A percentile compares a stretch with the other conserved stretches of the same genome.
These are phyloP conservation scores for Prillingera fragicola DNA, from an alignment of 1,284 basidiomycete genomes.

Conservation along the genomic window DNA sequence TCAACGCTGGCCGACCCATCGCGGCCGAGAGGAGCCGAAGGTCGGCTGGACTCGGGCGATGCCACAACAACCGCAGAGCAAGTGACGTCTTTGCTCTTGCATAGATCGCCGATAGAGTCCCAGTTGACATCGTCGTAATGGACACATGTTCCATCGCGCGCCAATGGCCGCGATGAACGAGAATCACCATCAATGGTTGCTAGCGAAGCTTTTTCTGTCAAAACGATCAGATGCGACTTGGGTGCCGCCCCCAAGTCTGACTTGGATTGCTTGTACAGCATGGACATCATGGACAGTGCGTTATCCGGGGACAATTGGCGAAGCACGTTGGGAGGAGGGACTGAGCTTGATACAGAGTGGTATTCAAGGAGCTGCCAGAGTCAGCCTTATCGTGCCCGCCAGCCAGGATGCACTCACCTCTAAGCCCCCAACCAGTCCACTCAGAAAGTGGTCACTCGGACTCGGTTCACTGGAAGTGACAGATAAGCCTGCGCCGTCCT, in stretches of 20 bases:
- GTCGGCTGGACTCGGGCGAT: slow-evolving; percentile 5
- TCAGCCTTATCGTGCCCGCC: slow-evolving; percentile 3
- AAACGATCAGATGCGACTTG: slow-evolving; percentile 18
- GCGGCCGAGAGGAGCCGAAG: slow-evolving; percentile 3
- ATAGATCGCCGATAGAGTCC: slow-evolving; percentile 17
- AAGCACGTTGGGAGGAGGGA: slow-evolving; percentile 8
- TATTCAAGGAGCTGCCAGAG: slow-evolving; percentile 14
- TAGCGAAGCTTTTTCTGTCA: slow-evolving; percentile 17
- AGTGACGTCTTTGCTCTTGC: slow-evolving; percentile 14
- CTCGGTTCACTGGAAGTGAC: slow-evolving; percentile 17
- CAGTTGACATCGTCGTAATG: slow-evolving; percentile 19
- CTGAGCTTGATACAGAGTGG: slow-evolving; percentile 10
- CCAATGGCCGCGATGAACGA: slow-evolving; percentile 7
- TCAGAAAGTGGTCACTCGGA: slow-evolving; percentile 17
- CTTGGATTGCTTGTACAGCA: slow-evolving; percentile 8
- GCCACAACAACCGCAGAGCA: slow-evolving; percentile 18
- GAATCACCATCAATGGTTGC: slow-evolving; percentile 15
- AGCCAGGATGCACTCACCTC: slow-evolving; percentile 15
- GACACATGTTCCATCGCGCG: slow-evolving; percentile 11
- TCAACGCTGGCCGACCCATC: slow-evolving; percentile 15
- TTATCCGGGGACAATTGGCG: slow-evolving; percentile 12
- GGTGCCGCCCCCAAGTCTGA: slow-evolving; percentile 1
- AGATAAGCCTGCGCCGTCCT: slow-evolving; percentile 16
- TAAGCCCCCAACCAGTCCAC: slow-evolving; percentile 16
- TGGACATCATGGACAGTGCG: slow-evolving; percentile 16